Percentiles rank a stretch among this genome's conserved stretches.
These are phyloP conservation scores for Trichosporon asahii DNA, from an alignment of 1,284 basidiomycete genomes.

Conservation along the genomic window DNA sequence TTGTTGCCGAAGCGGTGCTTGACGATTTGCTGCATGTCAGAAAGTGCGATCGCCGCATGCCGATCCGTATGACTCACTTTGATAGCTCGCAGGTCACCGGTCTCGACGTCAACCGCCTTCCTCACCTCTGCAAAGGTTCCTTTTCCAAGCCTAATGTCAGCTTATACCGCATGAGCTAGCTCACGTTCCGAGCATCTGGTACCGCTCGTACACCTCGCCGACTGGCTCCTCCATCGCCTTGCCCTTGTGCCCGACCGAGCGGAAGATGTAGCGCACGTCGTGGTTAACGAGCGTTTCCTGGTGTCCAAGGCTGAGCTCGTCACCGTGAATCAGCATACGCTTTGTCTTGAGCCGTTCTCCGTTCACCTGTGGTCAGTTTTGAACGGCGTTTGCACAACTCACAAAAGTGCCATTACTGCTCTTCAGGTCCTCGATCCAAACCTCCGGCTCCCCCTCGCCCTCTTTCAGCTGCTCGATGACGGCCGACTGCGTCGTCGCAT, in stretches of 20 bases:
- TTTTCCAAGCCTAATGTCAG: constrained; percentile 44
- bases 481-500: constrained; percentile 12
- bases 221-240: constrained; percentile 47
- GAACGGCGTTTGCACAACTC: constrained; percentile 45
- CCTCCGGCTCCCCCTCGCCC: constrained; percentile 55
- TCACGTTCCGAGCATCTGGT: constrained; percentile 46
- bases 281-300: constrained; percentile 51
- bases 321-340: constrained; percentile 67
- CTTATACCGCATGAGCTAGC: constrained; percentile 13
- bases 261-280: constrained; percentile 55
- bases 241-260: constrained; percentile 44
- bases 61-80: constrained; percentile 40
- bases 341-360: constrained; percentile 60
- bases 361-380: constrained; percentile 60
- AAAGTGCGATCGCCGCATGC: constrained; percentile 54
- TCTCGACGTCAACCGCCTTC: constrained; percentile 49
- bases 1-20: constrained; percentile 53
- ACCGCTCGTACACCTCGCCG: constrained; percentile 49
- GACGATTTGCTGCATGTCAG: constrained; percentile 40
- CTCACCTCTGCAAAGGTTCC: constrained; percentile 52
- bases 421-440: constrained; percentile 63
- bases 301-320: constrained; percentile 75
- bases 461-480: constrained; percentile 35
- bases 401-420: constrained; percentile 86
- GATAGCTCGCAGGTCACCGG: constrained; percentile 47